Base-by-base conservation (phyloP, 306 rosid species). In the Rosa persica region DNA sequence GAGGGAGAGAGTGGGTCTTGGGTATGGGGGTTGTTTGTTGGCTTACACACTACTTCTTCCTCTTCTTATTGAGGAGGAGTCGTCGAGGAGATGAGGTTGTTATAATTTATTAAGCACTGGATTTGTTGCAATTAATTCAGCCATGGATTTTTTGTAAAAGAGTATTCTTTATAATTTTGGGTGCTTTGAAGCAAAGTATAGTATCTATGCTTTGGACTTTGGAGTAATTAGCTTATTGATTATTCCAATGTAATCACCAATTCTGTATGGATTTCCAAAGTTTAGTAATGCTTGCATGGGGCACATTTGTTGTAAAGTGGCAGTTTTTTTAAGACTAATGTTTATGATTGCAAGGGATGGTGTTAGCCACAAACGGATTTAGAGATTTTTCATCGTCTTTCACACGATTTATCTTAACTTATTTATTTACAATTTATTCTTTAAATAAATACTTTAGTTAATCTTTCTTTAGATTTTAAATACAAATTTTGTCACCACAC, bases 101-200 rank as follows among this genome's bases (percentile, higher is more conserved):
- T 34, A 19, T 66, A 19, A 65, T 13, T 51, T 42, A 76, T 62
- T 68, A 46, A 55, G 46, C 48, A 68, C n/a, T 73, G 15, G 36
- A 62, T 75, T 74, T 67, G 19, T 60, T 78, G 72, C 39, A 0
- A 27, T 70, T 49, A 48, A 80, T 82, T 82, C 4, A 5, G 74
- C 49, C 71, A 62, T 79, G 67, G 60, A 75, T 25, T 58, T 78
- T 34, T 49, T 8, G 38, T 5, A 7, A 27, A 30, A 34, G 72
- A 36, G 54, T 39, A 58, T 76, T 72, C 20, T 76, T 75, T 30
- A 0, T 62, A 0, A 6, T 82, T 85, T 81, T 73, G 54, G 75
- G 25, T 77, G 79, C 90, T 87, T 92, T 72, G 78, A 89, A 89
- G 96, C 86, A 84, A 92, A 90, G 95, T 44, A 90, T 84, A 87